Percentiles rank a stretch among this genome's conserved stretches.
phyloP scores from a whole-genome alignment of 1,284 basidiomycete species.

The Naganishia sp. region DNA sequence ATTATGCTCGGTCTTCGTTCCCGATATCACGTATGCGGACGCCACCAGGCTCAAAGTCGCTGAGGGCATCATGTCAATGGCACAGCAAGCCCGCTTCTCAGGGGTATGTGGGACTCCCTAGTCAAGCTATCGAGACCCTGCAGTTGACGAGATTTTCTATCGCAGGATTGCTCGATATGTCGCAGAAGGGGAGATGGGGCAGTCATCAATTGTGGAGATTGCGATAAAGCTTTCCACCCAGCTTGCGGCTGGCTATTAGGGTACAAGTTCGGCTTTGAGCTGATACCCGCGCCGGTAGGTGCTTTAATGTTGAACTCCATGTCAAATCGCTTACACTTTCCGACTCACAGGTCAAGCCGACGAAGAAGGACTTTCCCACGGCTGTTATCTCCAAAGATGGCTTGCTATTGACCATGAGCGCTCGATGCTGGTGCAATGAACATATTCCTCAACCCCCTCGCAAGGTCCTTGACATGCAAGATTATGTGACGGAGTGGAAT shows the following conservation, averaged over 20 bases:
- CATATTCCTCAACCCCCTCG: slow-evolving; percentile 61
- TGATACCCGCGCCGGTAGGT: slow-evolving; percentile 47
- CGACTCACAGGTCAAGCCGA: slow-evolving; percentile 66
- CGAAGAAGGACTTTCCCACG: slow-evolving; percentile 49
- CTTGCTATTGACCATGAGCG: slow-evolving; percentile 10
- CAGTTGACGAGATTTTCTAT: not conserved
- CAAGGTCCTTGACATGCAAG: slow-evolving; percentile 78
- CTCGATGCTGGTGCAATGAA: slow-evolving; percentile 70
- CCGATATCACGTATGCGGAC: slow-evolving; percentile 79
- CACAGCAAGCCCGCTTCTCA: slow-evolving; percentile 34
- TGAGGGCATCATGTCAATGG: slow-evolving; percentile 81
- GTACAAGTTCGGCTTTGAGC: slow-evolving; percentile 85
- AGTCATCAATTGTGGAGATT: slow-evolving; percentile 79
- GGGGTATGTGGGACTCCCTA: slow-evolving; percentile 37
- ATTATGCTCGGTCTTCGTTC: slow-evolving; percentile 82
- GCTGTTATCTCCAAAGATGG: slow-evolving; percentile 12
- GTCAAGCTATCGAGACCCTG: not conserved
- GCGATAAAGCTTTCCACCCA: slow-evolving; percentile 75
- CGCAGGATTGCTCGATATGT: slow-evolving; percentile 61
- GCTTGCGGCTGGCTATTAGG: slow-evolving; percentile 85
- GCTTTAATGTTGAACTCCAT: not conserved
- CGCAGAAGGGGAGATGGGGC: slow-evolving; percentile 71
- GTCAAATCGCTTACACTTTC: slow-evolving; percentile 25
- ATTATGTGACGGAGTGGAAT: slow-evolving; percentile 68
- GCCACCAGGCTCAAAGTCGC: slow-evolving; percentile 69